These are phyloP conservation scores for Solanum appendiculatum DNA, from an alignment of 257 asterid genomes.

Conservation along the genomic window DNA sequence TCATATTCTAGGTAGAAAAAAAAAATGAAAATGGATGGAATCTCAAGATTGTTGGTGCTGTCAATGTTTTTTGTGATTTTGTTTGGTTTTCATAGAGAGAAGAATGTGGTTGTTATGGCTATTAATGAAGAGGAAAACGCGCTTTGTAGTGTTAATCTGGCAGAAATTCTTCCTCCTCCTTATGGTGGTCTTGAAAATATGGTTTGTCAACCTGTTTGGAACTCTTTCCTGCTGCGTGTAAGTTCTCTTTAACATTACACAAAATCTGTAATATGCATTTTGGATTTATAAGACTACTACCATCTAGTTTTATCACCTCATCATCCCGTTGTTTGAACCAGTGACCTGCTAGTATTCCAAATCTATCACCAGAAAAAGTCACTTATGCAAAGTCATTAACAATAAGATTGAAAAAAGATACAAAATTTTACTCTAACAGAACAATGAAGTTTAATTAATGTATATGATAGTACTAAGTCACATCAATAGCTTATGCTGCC, in stretches of 20 bases:
- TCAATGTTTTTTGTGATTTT: conserved; percentile 3
- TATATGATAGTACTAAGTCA: neutral
- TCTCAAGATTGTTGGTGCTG: conserved; percentile 8
- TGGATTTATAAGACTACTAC: neutral
- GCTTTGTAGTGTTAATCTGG: conserved; percentile 50
- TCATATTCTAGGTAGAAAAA: neutral
- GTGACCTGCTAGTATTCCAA: neutral
- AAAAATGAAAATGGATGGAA: conserved; percentile 23
- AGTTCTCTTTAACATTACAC: neutral
- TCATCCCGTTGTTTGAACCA: neutral
- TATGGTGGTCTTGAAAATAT: conserved; percentile 49
- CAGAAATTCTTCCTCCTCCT: conserved; percentile 72
- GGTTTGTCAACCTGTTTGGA: conserved; percentile 87
- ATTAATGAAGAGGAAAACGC: conserved; percentile 9
- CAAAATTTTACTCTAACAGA: neutral
- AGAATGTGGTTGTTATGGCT: conserved; percentile 8
- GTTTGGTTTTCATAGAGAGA: conserved; percentile 4
- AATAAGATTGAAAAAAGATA: neutral
- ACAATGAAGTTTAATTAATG: neutral
- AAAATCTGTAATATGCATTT: neutral
- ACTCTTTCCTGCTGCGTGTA: conserved; percentile 69
- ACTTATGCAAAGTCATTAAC: neutral
- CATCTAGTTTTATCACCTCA: neutral
- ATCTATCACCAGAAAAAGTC: neutral
- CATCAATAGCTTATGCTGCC: neutral